Conservation (phyloP, 371 early-diverging fungal species). For the Nematocida ironsii region DNA sequence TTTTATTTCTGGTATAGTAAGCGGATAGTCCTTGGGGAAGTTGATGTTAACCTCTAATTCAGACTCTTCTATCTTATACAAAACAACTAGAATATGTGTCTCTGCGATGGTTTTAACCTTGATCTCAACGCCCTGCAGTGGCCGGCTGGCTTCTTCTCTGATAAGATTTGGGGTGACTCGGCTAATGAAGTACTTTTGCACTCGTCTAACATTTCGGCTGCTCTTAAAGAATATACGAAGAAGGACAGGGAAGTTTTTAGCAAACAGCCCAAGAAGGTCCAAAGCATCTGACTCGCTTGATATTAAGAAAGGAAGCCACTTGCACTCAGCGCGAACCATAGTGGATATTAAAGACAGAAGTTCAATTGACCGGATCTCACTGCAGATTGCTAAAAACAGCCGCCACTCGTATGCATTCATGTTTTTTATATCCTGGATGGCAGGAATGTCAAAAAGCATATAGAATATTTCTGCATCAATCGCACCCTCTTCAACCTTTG, state of each 20-base stretch:
- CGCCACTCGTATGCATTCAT: conserved; percentile 51
- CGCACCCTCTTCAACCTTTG: conserved; percentile 48
- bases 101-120: conserved; percentile 41
- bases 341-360: conserved; percentile 38
- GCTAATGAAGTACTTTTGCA: conserved; percentile 18
- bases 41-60: conserved; percentile 51
- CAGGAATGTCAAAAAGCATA: conserved; percentile 55
- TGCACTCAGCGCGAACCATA: conserved; percentile 42
- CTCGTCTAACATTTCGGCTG: conserved; percentile 22
- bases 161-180: conserved; percentile 19
- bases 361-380: conserved; percentile 35
- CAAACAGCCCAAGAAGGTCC: conserved; percentile 55
- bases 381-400: conserved; percentile 50
- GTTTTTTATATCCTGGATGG: conserved; percentile 20
- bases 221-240: conserved; percentile 35
- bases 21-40: conserved; percentile 57
- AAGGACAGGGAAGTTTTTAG: conserved; percentile 39
- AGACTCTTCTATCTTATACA: conserved; percentile 55
- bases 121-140: conserved; percentile 40
- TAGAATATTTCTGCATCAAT: conserved; percentile 52
- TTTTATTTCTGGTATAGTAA: conserved; percentile 24
- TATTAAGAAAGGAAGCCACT: conserved; percentile 44
- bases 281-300: conserved; percentile 10
- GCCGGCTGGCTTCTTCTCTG: conserved; percentile 41
- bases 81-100: conserved; percentile 36